A percentile compares a stretch with the other conserved stretches of the same genome.
Evolutionary conservation across 306 rosid genomes (phyloP).

Genomic region (Lagenaria siceraria): DNA sequence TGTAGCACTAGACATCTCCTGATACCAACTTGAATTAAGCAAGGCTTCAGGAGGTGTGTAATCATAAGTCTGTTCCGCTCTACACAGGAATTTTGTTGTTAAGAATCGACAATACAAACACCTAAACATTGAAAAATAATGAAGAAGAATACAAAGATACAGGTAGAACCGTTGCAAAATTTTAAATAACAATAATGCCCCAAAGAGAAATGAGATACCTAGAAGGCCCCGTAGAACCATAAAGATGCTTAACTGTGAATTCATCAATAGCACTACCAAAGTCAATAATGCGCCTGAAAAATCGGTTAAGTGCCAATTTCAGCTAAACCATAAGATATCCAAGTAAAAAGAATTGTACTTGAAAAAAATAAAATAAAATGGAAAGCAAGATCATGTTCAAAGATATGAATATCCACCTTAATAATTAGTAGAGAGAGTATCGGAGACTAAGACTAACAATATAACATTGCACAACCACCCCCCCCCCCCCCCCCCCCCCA

Average conservation of each 20-base stretch:
- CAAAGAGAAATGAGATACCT: constrained; percentile 39
- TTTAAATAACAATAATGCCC: neutral
- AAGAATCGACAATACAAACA: constrained; percentile 5
- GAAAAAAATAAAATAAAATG: neutral
- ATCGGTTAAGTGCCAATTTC: constrained; percentile 4
- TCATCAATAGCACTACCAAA: constrained; percentile 90
- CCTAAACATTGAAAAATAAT: neutral
- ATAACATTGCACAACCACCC: neutral
- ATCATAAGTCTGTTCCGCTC: constrained; percentile 84
- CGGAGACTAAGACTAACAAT: neutral
- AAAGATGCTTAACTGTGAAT: constrained; percentile 72
- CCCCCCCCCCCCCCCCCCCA: too few species aligned
- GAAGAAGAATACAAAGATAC: neutral
- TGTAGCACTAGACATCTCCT: constrained; percentile 46
- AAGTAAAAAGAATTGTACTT: neutral
- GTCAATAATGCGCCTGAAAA: constrained; percentile 52
- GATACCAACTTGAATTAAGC: constrained; percentile 75
- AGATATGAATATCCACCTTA: neutral
- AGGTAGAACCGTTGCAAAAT: neutral
- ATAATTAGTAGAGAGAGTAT: neutral
- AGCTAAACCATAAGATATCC: neutral
- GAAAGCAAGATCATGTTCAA: neutral
- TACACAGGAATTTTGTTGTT: constrained; percentile 17
- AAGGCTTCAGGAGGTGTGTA: constrained; percentile 91
- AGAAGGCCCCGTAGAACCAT: constrained; percentile 79